Evolutionary conservation across 805 yeast genomes (phyloP).

Genomic region (Cyberlindnera euphorbiiphila): DNA sequence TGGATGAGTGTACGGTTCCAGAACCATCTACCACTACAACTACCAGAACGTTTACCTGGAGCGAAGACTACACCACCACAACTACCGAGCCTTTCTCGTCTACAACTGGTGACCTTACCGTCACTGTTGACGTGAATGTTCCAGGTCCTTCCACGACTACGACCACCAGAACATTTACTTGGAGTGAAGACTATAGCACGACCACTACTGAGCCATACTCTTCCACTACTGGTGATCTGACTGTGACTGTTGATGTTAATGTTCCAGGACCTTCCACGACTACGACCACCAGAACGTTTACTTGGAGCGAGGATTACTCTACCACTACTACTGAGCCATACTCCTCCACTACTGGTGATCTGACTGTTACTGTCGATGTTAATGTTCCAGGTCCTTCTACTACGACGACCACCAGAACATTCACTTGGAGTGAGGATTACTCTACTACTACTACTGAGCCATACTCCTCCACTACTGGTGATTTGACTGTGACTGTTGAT

Average conservation of each 20-base stretch:
- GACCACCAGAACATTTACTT: conserved; percentile 4
- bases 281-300: too few species aligned
- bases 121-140: conserved; percentile 5
- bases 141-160: conserved; percentile 5
- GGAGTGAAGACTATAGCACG: too few species aligned
- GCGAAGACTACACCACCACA: conserved; percentile 6
- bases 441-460: background rate
- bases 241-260: too few species aligned
- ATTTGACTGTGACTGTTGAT: conserved; percentile 15
- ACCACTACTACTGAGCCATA: conserved; percentile 4
- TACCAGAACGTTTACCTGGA: conserved; percentile 4
- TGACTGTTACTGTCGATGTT: conserved; percentile 8
- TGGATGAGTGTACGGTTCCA: conserved; percentile 9
- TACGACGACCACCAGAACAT: conserved; percentile 6
- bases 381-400: conserved; percentile 3
- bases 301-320: too few species aligned
- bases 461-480: conserved; percentile 17
- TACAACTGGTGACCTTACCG: conserved; percentile 9
- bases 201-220: too few species aligned
- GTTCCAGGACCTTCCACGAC: too few species aligned
- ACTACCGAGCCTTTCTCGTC: conserved; percentile 7
- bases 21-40: conserved; percentile 7
- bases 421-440: conserved; percentile 5
- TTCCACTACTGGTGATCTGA: too few species aligned
- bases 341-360: conserved; percentile 10